Percentiles rank a stretch among this genome's conserved stretches.
phyloP scores from a whole-genome alignment of 306 rosid genomes.

The Cicer cuneatum region DNA sequence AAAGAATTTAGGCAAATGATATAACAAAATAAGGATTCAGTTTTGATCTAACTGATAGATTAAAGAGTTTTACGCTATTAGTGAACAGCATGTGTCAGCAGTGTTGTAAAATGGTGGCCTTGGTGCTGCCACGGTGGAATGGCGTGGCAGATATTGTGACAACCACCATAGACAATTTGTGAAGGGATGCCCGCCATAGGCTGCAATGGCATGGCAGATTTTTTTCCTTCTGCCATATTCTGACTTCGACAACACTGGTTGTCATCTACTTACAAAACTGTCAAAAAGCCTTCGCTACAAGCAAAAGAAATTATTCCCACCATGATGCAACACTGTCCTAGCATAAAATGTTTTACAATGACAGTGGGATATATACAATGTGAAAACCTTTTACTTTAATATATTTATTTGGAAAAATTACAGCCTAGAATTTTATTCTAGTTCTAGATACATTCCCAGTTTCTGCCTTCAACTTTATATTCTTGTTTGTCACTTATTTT shows the following conservation, averaged over 20 bases:
- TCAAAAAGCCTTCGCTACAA: neutral
- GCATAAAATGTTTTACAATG: conserved; percentile 8
- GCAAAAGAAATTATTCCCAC: neutral
- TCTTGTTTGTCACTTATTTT: neutral
- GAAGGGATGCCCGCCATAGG: too few species aligned
- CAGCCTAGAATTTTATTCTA: conserved; percentile 8
- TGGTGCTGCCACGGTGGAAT: too few species aligned
- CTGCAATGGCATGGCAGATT: too few species aligned
- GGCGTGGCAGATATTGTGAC: too few species aligned
- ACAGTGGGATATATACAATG: neutral
- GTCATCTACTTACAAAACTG: conserved; percentile 11
- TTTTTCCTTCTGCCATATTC: too few species aligned
- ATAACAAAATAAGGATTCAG: conserved; percentile 24
- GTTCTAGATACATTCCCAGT: conserved; percentile 24
- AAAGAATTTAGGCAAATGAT: conserved; percentile 5
- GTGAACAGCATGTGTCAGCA: neutral
- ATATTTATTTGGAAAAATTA: neutral
- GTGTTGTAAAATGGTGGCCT: too few species aligned
- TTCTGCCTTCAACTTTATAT: conserved; percentile 8
- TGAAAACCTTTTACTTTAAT: neutral
- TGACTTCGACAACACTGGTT: too few species aligned
- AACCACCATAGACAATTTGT: too few species aligned
- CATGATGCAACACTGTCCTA: neutral
- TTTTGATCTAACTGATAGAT: neutral
- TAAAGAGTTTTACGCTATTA: neutral